Conservation (phyloP, 1,284 basidiomycete genomes). For the Ganoderma lucidum region DNA sequence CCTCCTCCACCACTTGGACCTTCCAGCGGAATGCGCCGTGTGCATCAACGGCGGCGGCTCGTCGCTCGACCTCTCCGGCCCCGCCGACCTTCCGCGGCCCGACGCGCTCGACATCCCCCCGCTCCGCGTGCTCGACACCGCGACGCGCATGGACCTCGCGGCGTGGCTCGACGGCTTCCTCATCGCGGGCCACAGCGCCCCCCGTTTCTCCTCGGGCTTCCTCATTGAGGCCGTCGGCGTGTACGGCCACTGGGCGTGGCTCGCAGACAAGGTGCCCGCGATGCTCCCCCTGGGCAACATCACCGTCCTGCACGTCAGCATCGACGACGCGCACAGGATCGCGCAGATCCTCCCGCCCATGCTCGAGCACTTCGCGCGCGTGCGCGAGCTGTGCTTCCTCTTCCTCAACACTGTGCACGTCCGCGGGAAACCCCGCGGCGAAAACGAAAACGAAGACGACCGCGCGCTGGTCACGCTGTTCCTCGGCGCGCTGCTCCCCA, state of each 20-base stretch:
- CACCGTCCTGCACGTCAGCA: background rate
- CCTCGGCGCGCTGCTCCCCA: background rate
- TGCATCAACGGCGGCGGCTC: background rate
- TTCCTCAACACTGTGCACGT: too few relatives aligned
- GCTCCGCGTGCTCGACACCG: background rate
- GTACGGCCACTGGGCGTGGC: background rate
- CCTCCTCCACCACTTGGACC: background rate
- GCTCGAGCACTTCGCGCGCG: background rate
- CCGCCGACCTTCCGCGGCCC: background rate
- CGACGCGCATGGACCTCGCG: background rate
- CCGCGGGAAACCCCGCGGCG: too few relatives aligned
- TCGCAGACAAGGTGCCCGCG: background rate
- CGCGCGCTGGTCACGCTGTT: background rate
- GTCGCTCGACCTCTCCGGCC: background rate
- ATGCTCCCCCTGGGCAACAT: background rate
- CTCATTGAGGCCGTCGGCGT: background rate
- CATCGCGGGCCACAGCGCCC: background rate
- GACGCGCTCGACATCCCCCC: background rate
- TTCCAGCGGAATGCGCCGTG: background rate
- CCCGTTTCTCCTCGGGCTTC: background rate
- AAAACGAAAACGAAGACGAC: background rate
- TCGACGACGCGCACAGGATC: background rate
- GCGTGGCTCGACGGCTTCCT: background rate
- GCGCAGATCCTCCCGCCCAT: background rate
- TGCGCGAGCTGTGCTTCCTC: background rate